These are phyloP conservation scores for Claviceps arundinis DNA, from an alignment of 2,329 filamentous ascomycete genomes.

Conservation along the genomic window DNA sequence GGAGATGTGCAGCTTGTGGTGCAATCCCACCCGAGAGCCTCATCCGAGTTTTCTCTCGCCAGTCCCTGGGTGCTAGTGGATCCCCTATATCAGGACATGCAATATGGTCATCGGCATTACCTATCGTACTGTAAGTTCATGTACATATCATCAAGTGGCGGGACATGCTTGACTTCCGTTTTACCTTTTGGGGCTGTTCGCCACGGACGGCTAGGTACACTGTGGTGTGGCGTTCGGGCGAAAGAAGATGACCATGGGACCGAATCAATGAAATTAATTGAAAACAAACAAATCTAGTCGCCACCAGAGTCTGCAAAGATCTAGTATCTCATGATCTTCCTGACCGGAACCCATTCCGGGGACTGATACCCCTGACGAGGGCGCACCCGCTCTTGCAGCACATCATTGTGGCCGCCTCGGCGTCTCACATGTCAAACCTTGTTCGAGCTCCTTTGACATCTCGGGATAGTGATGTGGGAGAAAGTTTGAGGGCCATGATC, in stretches of 20 bases:
- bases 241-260: neutral
- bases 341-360: constrained; percentile 32
- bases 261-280: neutral
- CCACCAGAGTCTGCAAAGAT: constrained; percentile 37
- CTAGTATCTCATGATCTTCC: constrained; percentile 33
- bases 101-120: constrained; percentile 30
- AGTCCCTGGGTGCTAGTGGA: constrained; percentile 28
- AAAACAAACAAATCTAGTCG: constrained; percentile 21
- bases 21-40: constrained; percentile 8
- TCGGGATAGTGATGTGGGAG: neutral
- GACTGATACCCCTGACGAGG: constrained; percentile 27
- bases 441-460: constrained; percentile 18
- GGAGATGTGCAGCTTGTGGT: constrained; percentile 17
- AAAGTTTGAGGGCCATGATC: constrained; percentile 1
- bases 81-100: constrained; percentile 38
- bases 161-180: neutral
- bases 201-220: neutral
- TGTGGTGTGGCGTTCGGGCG: constrained; percentile 4
- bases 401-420: constrained; percentile 34
- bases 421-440: constrained; percentile 33
- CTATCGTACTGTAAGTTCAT: constrained; percentile 26
- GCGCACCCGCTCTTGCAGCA: constrained; percentile 29
- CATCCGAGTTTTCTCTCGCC: constrained; percentile 10
- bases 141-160: neutral
- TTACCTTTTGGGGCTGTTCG: neutral